These are phyloP conservation scores for Yamadazyma insecticola DNA, from an alignment of 805 yeast genomes.

Conservation along the genomic window DNA sequence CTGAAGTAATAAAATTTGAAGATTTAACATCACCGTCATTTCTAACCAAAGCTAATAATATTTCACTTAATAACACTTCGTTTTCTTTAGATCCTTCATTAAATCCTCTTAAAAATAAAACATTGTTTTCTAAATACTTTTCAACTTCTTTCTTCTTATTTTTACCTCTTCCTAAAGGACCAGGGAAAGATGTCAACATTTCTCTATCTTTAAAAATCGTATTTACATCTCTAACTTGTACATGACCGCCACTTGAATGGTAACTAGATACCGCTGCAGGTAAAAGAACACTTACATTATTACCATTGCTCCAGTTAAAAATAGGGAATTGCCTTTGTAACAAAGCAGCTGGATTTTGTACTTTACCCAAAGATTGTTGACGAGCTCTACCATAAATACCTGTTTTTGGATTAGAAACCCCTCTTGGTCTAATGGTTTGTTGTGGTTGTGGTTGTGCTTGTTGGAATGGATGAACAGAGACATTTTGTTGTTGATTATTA, in stretches of 20 bases:
- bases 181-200: conserved; percentile 48
- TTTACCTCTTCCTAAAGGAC: conserved; percentile 58
- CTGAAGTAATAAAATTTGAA: conserved; percentile 23
- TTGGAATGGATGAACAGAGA: conserved; percentile 1
- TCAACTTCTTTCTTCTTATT: conserved; percentile 63
- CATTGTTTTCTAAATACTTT: conserved; percentile 46
- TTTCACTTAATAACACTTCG: conserved; percentile 27
- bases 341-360: conserved; percentile 51
- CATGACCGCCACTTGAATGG: conserved; percentile 20
- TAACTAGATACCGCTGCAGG: conserved; percentile 14
- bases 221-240: conserved; percentile 29
- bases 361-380: conserved; percentile 22
- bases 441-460: conserved; percentile 1
- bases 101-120: conserved; percentile 9
- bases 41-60: conserved; percentile 22
- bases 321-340: conserved; percentile 68
- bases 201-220: conserved; percentile 19
- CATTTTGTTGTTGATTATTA: background rate
- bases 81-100: conserved; percentile 11
- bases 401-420: conserved; percentile 12
- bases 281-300: conserved; percentile 22
- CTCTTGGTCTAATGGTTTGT: conserved; percentile 7
- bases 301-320: conserved; percentile 53
- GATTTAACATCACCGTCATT: conserved; percentile 27
- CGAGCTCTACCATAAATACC: conserved; percentile 19